Percentiles rank a stretch among this genome's conserved stretches.
These are phyloP conservation scores for Podaxis carcinomalis DNA, from an alignment of 768 basidiomycete genomes.

Conservation along the genomic window DNA sequence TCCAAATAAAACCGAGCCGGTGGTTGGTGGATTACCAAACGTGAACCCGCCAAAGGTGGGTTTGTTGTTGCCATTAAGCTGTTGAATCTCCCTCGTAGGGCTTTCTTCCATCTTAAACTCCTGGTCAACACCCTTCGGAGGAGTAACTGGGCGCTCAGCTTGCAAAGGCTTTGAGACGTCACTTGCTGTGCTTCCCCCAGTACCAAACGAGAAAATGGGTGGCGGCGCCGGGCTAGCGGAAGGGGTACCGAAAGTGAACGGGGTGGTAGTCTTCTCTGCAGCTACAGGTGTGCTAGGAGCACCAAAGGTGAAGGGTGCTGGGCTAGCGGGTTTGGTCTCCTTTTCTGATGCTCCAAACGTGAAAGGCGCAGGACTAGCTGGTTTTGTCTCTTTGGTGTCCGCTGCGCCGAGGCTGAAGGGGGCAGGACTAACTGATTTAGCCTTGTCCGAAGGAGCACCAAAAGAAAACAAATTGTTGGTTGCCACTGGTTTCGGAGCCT, in stretches of 20 bases:
- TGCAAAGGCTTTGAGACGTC: conserved; percentile 25
- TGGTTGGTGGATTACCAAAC: conserved; percentile 32
- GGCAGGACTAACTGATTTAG: conserved; percentile 10
- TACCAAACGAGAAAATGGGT: conserved; percentile 46
- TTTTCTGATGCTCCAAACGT: conserved; percentile 19
- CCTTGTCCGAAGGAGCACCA: neutral
- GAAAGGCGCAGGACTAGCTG: conserved; percentile 20
- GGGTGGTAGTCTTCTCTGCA: conserved; percentile 18
- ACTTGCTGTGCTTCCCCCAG: conserved; percentile 40
- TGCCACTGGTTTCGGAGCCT: conserved; percentile 14
- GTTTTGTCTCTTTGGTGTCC: conserved; percentile 9
- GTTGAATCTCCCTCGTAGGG: conserved; percentile 61
- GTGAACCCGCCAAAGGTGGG: conserved; percentile 43
- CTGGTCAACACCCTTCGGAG: conserved; percentile 58
- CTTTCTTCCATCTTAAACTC: conserved; percentile 83
- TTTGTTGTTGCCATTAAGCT: conserved; percentile 35
- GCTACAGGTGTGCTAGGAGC: conserved; percentile 30
- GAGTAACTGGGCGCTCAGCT: conserved; percentile 52
- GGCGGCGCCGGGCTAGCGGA: conserved; percentile 19
- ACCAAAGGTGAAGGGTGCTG: conserved; percentile 42
- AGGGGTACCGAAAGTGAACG: conserved; percentile 41
- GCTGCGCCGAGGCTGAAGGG: conserved; percentile 19
- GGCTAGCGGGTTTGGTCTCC: conserved; percentile 14
- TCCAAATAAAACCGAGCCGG: conserved; percentile 26
- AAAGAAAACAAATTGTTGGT: neutral